Percentiles rank a stretch among this genome's conserved stretches.
Evolutionary conservation across 805 yeast genomes (phyloP).

Genomic region (Candida yuanshanica): DNA sequence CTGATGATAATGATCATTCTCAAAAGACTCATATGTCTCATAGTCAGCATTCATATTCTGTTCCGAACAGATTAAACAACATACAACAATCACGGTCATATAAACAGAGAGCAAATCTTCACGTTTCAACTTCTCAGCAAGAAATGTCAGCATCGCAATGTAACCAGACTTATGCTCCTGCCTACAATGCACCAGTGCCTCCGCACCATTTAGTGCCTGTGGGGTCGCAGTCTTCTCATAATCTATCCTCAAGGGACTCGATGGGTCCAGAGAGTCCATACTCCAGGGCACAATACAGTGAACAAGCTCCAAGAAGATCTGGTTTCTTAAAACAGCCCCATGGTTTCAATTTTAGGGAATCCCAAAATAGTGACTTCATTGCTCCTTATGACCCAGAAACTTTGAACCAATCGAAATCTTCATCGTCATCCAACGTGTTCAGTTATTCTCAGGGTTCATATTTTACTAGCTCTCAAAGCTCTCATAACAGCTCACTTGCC

Average conservation of each 20-base stretch:
- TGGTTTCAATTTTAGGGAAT: slow-evolving; percentile 8
- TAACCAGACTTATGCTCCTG: slow-evolving; percentile 7
- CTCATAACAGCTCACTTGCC: slow-evolving; percentile 35
- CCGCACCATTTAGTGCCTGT: slow-evolving; percentile 20
- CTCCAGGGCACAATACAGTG: slow-evolving; percentile 3
- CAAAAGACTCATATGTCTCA: slow-evolving; percentile 1
- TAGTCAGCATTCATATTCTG: slow-evolving; percentile 18
- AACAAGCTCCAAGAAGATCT: slow-evolving; percentile 4
- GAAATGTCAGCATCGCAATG: slow-evolving; percentile 3
- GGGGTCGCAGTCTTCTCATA: slow-evolving; percentile 20
- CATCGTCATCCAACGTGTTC: slow-evolving; percentile 22
- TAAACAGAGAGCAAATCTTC: background rate
- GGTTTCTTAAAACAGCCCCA: slow-evolving; percentile 11
- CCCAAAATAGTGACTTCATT: slow-evolving; percentile 17
- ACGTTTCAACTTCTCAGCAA: background rate
- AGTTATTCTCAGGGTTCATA: slow-evolving; percentile 38
- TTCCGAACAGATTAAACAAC: slow-evolving; percentile 16
- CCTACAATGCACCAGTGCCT: slow-evolving; percentile 15
- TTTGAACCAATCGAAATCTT: slow-evolving; percentile 23
- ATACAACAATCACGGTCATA: background rate
- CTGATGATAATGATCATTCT: slow-evolving; percentile 1
- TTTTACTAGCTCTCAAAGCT: slow-evolving; percentile 42
- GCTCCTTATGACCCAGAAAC: slow-evolving; percentile 29
- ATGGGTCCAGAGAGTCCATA: slow-evolving; percentile 12
- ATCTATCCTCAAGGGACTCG: slow-evolving; percentile 9